Conservation (phyloP, 306 rosid genomes). For the Inga leiocalycina region DNA sequence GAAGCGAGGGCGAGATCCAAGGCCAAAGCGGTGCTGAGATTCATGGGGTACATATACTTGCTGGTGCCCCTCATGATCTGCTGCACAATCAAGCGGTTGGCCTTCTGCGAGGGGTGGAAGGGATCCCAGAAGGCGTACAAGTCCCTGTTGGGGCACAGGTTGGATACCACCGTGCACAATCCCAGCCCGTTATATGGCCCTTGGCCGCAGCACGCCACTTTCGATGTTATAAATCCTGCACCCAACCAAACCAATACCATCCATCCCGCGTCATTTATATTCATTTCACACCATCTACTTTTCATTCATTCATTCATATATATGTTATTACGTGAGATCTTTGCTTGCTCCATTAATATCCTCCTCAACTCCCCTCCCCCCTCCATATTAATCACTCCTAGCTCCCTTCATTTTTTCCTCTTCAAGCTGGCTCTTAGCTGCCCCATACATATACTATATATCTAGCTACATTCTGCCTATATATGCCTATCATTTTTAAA, state of each 20-base stretch:
- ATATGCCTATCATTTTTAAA: not conserved
- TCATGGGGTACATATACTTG: conserved; percentile 80
- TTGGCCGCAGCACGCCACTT: conserved; percentile 88
- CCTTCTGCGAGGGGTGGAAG: conserved; percentile 75
- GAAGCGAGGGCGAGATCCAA: conserved; percentile 47
- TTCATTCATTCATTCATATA: not conserved
- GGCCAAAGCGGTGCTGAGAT: conserved; percentile 77
- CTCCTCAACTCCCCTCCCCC: not conserved
- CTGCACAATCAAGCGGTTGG: conserved; percentile 46
- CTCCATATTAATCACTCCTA: not conserved
- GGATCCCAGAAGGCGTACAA: conserved; percentile 80
- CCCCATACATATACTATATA: not conserved
- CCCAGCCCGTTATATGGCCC: conserved; percentile 78
- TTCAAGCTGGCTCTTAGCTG: not conserved
- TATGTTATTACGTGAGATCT: not conserved
- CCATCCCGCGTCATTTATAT: not conserved
- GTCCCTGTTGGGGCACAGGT: conserved; percentile 65
- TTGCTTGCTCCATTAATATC: not conserved
- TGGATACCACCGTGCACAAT: conserved; percentile 62
- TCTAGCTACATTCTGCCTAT: not conserved
- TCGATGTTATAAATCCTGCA: conserved; percentile 68
- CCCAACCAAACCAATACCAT: not conserved
- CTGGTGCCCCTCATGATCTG: conserved; percentile 48
- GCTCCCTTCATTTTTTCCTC: not conserved
- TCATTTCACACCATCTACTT: no score